Conservation (phyloP, 495 filamentous ascomycete genomes). For the Penicillium bovifimosum region DNA sequence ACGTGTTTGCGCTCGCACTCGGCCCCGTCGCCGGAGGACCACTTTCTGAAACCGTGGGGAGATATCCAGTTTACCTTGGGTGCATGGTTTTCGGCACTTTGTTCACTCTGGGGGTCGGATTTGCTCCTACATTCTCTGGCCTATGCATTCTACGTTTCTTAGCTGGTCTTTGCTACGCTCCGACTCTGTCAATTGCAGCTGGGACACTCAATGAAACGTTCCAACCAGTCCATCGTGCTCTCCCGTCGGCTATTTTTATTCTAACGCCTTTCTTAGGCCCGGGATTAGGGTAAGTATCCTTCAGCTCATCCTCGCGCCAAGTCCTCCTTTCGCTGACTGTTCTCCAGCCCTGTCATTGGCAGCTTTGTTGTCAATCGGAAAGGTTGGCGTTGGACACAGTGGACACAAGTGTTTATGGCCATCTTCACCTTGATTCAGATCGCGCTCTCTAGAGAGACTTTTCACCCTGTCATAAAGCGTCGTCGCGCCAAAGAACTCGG, state of each 20-base stretch:
- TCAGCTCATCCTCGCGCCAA: neutral
- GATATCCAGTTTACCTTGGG: constrained; percentile 50
- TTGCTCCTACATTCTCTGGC: constrained; percentile 50
- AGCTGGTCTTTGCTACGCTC: constrained; percentile 46
- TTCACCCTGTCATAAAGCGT: constrained; percentile 54
- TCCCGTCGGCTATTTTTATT: constrained; percentile 32
- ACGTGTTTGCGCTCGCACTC: constrained; percentile 52
- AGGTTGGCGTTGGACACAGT: constrained; percentile 60
- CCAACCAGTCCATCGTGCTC: constrained; percentile 24
- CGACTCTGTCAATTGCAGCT: constrained; percentile 37
- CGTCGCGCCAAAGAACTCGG: constrained; percentile 43
- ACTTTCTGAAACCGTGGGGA: constrained; percentile 55
- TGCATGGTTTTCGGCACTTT: constrained; percentile 48
- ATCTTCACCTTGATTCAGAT: constrained; percentile 31
- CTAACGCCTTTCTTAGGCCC: constrained; percentile 36
- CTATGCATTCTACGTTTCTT: constrained; percentile 56
- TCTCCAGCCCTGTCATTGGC: constrained; percentile 55
- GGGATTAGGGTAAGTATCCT: constrained; percentile 33
- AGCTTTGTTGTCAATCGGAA: constrained; percentile 54
- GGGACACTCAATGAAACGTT: constrained; percentile 46
- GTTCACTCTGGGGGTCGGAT: constrained; percentile 58
- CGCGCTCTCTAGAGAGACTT: constrained; percentile 49
- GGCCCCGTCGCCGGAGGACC: constrained; percentile 57
- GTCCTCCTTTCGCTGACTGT: constrained; percentile 25
- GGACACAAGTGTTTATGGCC: constrained; percentile 45